Evolutionary conservation across 345 rosid genomes (phyloP).

Genomic region (Capsella bursapastoris): DNA sequence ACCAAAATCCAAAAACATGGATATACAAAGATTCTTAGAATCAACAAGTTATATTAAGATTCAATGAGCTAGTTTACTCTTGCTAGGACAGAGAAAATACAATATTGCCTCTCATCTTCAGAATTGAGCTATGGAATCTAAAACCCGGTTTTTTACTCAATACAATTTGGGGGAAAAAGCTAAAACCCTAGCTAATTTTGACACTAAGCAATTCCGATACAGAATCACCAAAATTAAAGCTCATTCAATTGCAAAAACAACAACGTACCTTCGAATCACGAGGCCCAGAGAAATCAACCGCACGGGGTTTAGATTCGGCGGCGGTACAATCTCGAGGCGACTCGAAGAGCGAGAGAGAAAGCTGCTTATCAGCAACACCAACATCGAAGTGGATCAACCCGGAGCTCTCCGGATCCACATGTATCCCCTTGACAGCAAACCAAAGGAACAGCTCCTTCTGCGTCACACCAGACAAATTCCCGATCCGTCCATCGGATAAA

Average conservation of each 20-base stretch:
- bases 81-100: background rate
- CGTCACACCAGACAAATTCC: constrained; percentile 67
- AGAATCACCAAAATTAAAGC: background rate
- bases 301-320: constrained; percentile 34
- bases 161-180: background rate
- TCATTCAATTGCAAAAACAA: background rate
- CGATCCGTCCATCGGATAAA: constrained; percentile 64
- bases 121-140: background rate
- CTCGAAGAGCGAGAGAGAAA: constrained; percentile 79
- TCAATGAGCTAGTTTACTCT: background rate
- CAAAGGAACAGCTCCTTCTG: constrained; percentile 85
- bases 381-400: constrained; percentile 84
- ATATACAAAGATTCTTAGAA: background rate
- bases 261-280: constrained; percentile 32
- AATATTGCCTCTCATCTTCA: background rate
- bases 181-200: constrained; percentile 26
- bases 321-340: constrained; percentile 81
- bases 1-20: background rate
- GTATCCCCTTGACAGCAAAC: constrained; percentile 79
- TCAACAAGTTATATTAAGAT: background rate
- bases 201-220: background rate
- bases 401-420: constrained; percentile 72
- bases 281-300: constrained; percentile 1
- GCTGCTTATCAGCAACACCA: constrained; percentile 80
- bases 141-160: background rate